Conservation (phyloP, 2,329 filamentous ascomycete genomes). For the Aspergillus viridinutans region DNA sequence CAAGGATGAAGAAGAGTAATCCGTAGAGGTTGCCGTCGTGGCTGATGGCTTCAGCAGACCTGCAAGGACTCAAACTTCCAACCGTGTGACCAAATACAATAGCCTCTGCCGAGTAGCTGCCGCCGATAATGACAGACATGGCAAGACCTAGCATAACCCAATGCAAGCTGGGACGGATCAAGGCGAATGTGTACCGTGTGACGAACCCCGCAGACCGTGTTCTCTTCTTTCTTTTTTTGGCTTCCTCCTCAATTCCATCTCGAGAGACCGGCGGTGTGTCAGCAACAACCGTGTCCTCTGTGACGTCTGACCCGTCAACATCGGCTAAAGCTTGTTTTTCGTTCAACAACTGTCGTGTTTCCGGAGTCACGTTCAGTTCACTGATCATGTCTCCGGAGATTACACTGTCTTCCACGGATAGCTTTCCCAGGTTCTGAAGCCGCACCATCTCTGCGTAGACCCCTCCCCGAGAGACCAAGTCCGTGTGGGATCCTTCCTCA, state of each 20-base stretch:
- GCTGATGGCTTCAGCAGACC: conserved; percentile 45
- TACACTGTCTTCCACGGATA: conserved; percentile 16
- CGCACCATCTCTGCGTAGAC: conserved; percentile 49
- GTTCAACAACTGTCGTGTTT: conserved; percentile 6
- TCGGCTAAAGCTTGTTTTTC: conserved; percentile 17
- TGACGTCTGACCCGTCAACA: conserved; percentile 14
- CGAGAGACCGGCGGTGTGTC: conserved; percentile 11
- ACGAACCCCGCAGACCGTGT: conserved; percentile 21
- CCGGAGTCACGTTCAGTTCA: conserved; percentile 10
- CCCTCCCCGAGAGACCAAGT: conserved; percentile 32
- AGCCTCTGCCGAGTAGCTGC: conserved; percentile 53
- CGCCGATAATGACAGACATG: conserved; percentile 52
- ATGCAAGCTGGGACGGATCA: conserved; percentile 42
- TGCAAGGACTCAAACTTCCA: conserved; percentile 53
- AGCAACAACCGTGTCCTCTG: conserved; percentile 14
- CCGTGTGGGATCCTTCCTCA: conserved; percentile 31
- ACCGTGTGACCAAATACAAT: conserved; percentile 59
- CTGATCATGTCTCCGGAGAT: conserved; percentile 15
- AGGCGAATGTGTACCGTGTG: conserved; percentile 31
- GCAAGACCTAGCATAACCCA: conserved; percentile 48
- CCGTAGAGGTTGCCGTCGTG: conserved; percentile 51
- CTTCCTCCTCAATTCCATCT: conserved; percentile 7
- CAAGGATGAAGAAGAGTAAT: conserved; percentile 57
- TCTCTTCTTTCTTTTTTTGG: conserved; percentile 13
- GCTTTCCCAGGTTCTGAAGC: conserved; percentile 38